Evolutionary conservation across 495 filamentous ascomycete genomes (phyloP).

Genomic region (Echria macrotheca): DNA sequence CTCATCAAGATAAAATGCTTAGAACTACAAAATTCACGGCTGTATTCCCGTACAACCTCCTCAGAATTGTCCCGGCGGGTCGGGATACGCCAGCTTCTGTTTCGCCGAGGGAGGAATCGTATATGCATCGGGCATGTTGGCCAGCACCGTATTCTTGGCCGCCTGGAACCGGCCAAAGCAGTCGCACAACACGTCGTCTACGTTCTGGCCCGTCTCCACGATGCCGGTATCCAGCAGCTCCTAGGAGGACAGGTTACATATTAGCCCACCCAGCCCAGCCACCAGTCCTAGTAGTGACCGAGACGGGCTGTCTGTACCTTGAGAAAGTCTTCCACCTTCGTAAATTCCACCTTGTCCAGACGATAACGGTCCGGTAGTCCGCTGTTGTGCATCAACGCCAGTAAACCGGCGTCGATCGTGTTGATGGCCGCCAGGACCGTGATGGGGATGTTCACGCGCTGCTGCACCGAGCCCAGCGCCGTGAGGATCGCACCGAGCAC

Average conservation of each 20-base stretch:
- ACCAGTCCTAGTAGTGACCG: no score
- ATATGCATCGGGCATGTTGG: slow-evolving; percentile 40
- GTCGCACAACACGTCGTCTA: slow-evolving; percentile 34
- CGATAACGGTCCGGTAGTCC: slow-evolving; percentile 46
- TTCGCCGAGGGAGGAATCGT: slow-evolving; percentile 4
- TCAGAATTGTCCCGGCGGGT: slow-evolving; percentile 15
- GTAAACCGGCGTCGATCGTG: slow-evolving; percentile 43
- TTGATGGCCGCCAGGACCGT: slow-evolving; percentile 45
- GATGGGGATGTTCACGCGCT: slow-evolving; percentile 27
- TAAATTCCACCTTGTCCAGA: slow-evolving; percentile 40
- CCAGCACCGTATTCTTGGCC: slow-evolving; percentile 37
- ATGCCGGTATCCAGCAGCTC: slow-evolving; percentile 42
- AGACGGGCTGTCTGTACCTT: no score
- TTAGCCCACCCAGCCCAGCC: background rate
- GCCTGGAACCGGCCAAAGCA: slow-evolving; percentile 37
- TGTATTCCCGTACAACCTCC: no score
- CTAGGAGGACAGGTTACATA: slow-evolving; percentile 8
- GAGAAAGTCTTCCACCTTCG: slow-evolving; percentile 40
- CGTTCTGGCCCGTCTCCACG: slow-evolving; percentile 29
- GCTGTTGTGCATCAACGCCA: slow-evolving; percentile 47
- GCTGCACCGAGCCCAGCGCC: slow-evolving; percentile 33
- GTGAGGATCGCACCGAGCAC: slow-evolving; percentile 40
- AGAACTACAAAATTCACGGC: no score
- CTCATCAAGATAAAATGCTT: no score
- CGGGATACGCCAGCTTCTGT: slow-evolving; percentile 13